These are phyloP conservation scores for Hymenoscyphus salicellus DNA, from an alignment of 2,329 filamentous ascomycete genomes.

Conservation along the genomic window DNA sequence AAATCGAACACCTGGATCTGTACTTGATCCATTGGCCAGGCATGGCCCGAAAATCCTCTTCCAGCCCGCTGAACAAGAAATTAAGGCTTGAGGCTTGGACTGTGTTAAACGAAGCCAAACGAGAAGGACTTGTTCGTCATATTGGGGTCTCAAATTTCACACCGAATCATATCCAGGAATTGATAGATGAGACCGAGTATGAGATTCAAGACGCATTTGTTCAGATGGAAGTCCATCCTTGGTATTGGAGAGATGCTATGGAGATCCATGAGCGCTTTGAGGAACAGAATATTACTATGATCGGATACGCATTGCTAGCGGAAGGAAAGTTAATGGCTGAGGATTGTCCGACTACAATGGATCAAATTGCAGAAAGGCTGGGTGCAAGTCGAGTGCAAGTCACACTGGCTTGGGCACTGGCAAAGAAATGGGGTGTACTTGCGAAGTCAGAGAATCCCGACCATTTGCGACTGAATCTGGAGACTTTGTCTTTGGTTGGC, in stretches of 20 bases:
- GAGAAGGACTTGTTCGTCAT: conserved; percentile 67
- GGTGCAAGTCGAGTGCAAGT: conserved; percentile 17
- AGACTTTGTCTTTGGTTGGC: neutral
- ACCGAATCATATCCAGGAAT: conserved; percentile 71
- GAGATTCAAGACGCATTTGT: conserved; percentile 64
- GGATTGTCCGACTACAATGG: conserved; percentile 12
- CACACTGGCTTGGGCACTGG: conserved; percentile 21
- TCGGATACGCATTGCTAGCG: conserved; percentile 25
- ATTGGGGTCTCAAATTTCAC: conserved; percentile 84
- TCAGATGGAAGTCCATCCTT: conserved; percentile 76
- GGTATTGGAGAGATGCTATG: conserved; percentile 27
- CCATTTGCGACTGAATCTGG: conserved; percentile 18
- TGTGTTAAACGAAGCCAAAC: conserved; percentile 65
- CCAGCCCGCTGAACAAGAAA: conserved; percentile 56
- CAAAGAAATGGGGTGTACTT: conserved; percentile 18
- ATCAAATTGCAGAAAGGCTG: conserved; percentile 14
- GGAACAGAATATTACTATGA: conserved; percentile 12
- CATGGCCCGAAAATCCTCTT: conserved; percentile 38
- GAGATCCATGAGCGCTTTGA: conserved; percentile 20
- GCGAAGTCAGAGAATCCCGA: conserved; percentile 16
- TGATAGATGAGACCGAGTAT: conserved; percentile 56
- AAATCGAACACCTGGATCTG: conserved; percentile 63
- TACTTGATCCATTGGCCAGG: conserved; percentile 72
- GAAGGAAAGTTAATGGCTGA: conserved; percentile 21
- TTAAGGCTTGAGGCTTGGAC: conserved; percentile 60